Evolutionary conservation across 106 monocot species (phyloP).

Genomic region (Posidonia australis): DNA sequence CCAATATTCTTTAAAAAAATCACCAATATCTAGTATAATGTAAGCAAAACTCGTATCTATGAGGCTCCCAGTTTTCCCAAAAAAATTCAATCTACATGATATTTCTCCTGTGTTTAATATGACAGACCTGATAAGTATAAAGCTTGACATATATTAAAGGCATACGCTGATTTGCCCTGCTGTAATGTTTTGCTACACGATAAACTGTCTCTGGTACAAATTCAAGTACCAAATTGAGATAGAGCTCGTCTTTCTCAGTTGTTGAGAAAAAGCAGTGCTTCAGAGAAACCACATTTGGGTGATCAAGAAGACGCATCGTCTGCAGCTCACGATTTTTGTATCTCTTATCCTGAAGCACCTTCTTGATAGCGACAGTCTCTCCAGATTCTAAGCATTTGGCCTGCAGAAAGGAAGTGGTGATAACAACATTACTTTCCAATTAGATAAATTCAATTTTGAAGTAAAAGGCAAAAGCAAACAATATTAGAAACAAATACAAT

Average conservation of each 20-base stretch:
- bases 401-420: not conserved
- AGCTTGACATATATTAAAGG: conserved; percentile 49
- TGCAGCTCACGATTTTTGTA: conserved; percentile 2
- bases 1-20: too few species aligned
- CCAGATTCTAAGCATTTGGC: not conserved
- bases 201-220: conserved; percentile 55
- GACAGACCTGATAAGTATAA: conserved; percentile 1
- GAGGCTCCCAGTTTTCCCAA: too few species aligned
- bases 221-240: conserved; percentile 46
- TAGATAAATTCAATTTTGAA: too few species aligned
- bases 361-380: not conserved
- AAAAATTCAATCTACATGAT: too few species aligned
- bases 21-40: too few species aligned
- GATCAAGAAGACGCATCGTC: conserved; percentile 1
- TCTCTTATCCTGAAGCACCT: conserved; percentile 3
- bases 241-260: conserved; percentile 47
- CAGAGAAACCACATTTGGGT: not conserved
- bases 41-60: too few species aligned
- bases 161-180: conserved; percentile 32
- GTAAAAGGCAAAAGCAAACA: too few species aligned
- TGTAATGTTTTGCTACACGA: conserved; percentile 43
- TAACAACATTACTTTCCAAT: too few species aligned
- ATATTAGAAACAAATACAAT: too few species aligned
- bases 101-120: too few species aligned
- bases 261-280: conserved; percentile 12